phyloP scores from a whole-genome alignment of 441 rosid species.

The Cnidoscolus chayamansa region DNA sequence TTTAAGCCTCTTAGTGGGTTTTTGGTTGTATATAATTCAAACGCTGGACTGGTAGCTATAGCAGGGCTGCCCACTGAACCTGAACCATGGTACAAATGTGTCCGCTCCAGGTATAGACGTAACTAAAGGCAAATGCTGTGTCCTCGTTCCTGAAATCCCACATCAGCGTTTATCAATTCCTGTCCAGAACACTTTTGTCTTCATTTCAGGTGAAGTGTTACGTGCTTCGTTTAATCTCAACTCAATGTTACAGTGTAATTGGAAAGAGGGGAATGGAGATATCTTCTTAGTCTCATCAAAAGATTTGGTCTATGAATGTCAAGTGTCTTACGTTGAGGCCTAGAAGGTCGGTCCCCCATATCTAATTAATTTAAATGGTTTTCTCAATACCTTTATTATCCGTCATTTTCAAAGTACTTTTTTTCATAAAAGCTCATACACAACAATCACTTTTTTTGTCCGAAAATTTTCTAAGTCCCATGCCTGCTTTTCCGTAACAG shows the following conservation, averaged over 20 bases:
- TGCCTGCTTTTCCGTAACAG: neutral
- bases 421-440: neutral
- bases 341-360: constrained; percentile 10
- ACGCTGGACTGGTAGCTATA: no score
- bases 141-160: neutral
- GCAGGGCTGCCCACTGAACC: no score
- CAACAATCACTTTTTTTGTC: neutral
- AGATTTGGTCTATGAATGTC: constrained; percentile 6
- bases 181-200: neutral
- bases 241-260: no score
- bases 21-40: neutral
- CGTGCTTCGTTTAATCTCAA: no score
- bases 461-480: neutral
- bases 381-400: neutral
- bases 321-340: neutral
- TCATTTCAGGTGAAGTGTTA: neutral
- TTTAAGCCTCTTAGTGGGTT: no score
- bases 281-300: neutral
- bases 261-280: neutral
- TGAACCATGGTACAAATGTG: neutral
- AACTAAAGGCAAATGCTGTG: constrained; percentile 13
- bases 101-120: constrained; percentile 7
- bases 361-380: constrained; percentile 8
- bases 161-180: neutral
- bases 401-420: constrained; percentile 4